phyloP scores from a whole-genome alignment of 139 green algal species.

The Chlorella vulgaris region DNA sequence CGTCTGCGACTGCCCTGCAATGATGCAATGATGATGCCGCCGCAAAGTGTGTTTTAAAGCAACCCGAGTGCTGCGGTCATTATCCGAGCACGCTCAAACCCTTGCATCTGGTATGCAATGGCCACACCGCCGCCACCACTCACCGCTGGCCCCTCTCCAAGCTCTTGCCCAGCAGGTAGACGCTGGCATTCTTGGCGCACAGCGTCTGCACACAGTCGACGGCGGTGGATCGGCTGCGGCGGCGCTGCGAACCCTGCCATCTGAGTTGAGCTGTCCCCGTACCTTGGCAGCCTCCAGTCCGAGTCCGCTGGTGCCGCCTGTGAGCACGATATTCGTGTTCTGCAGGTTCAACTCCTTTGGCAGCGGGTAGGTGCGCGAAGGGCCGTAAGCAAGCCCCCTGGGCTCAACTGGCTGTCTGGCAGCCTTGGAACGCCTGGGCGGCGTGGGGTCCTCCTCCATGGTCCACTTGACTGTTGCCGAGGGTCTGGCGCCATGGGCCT shows the following conservation, averaged over 20 bases:
- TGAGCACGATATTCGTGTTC: not conserved
- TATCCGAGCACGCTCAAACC: no score
- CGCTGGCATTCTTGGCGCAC: constrained; percentile 22
- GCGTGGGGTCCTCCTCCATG: not conserved
- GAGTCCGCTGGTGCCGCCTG: not conserved
- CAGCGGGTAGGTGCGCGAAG: constrained; percentile 14
- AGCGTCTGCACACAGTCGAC: constrained; percentile 2
- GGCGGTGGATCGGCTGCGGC: not conserved
- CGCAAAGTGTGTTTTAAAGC: no score
- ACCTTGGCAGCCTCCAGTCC: not conserved
- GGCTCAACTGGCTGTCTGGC: not conserved
- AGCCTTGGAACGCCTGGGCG: not conserved
- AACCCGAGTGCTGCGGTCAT: no score
- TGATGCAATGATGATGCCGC: no score
- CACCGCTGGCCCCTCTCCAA: not conserved
- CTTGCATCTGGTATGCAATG: no score
- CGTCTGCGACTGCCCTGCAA: not conserved
- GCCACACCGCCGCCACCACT: no score
- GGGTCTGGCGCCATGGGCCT: no score
- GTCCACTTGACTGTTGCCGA: not conserved
- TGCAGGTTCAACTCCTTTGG: not conserved
- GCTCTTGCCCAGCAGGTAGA: not conserved
- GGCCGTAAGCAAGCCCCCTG: not conserved
- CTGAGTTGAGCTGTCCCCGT: no score
- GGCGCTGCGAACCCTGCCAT: not conserved